Evolutionary conservation across 805 yeast species (phyloP).

Genomic region (Yarrowia keelungensis): DNA sequence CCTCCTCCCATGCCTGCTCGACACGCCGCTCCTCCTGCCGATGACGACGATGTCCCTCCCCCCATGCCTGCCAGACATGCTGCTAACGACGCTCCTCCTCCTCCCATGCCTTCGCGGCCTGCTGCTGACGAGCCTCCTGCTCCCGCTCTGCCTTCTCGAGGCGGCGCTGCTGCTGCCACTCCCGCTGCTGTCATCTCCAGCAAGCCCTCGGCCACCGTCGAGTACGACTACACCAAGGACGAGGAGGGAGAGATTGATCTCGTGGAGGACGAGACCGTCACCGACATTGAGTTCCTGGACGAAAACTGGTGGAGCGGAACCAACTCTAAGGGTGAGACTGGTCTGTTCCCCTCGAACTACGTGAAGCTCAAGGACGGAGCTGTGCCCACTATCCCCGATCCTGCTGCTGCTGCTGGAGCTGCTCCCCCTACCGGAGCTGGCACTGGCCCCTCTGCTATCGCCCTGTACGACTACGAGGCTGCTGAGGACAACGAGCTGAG

Average conservation of each 20-base stretch:
- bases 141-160: conserved; percentile 41
- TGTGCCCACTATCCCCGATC: conserved; percentile 42
- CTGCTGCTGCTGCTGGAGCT: conserved; percentile 39
- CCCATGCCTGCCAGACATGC: conserved; percentile 39
- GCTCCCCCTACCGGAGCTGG: conserved; percentile 43
- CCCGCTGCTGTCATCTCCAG: conserved; percentile 45
- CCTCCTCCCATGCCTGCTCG: conserved; percentile 44
- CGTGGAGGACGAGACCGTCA: conserved; percentile 68
- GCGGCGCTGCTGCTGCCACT: conserved; percentile 43
- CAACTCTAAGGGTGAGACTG: conserved; percentile 72
- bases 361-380: conserved; percentile 59
- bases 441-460: conserved; percentile 60
- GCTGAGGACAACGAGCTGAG: conserved; percentile 90
- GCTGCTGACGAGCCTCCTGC: conserved; percentile 43
- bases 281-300: conserved; percentile 72
- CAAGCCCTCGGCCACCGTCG: conserved; percentile 68
- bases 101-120: conserved; percentile 36
- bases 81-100: conserved; percentile 30
- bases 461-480: conserved; percentile 83
- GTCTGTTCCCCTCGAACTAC: conserved; percentile 90
- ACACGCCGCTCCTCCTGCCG: conserved; percentile 39
- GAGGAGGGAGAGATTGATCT: conserved; percentile 79
- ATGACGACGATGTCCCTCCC: conserved; percentile 38
- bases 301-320: conserved; percentile 94
- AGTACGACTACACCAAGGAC: conserved; percentile 77